Base-by-base conservation (phyloP, 2,329 filamentous ascomycete species). In the Cercospora zeina region DNA sequence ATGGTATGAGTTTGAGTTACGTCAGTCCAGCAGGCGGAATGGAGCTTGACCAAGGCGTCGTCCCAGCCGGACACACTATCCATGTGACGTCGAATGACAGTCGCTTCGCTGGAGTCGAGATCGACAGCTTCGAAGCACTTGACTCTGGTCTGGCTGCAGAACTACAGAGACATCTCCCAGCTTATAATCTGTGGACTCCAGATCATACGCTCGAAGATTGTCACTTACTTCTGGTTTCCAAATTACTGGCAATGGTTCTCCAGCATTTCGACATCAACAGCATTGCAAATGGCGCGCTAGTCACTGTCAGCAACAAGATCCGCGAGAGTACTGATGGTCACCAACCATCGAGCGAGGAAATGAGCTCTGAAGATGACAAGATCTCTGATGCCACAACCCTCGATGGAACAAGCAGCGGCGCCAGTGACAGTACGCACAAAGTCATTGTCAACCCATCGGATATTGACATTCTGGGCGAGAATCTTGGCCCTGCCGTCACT, bases 1-100 rank as follows among this genome's bases (percentile, higher is more conserved):
- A 58, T 16, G 45, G 54, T n/a, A 59, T 49, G 0, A 61, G 63
- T 21, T 39, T 62, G 3, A 64, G 42, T 37, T 65, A 63, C 55
- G 47, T 55, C 36, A n/a, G 54, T 30, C 54, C 49, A 31, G 54
- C 39, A 37, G 54, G 31, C 42, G 57, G 61, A 13, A 13, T 50
- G 10, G 33, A 31, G 33, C 33, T 34, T 30, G 21, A 34, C 1
- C 24, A 51, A 19, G 11, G n/a, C 14, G 13, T 51, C 13, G 24
- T 59, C 42, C 9, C 19, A 10, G 56, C 31, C n/a, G 24, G 31
- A n/a, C 19, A 51, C 31, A 59, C 56, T 3, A 16, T 59, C 3
- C 19, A 49, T 13, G 45, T 59, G 21, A 53, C 31, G 6, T 51
- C 56, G 27, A 30, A 51, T n/a, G 31, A 59, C 24, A 27, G 56